These are phyloP conservation scores for Nakazawaea populi DNA, from an alignment of 805 yeast genomes.

Conservation along the genomic window DNA sequence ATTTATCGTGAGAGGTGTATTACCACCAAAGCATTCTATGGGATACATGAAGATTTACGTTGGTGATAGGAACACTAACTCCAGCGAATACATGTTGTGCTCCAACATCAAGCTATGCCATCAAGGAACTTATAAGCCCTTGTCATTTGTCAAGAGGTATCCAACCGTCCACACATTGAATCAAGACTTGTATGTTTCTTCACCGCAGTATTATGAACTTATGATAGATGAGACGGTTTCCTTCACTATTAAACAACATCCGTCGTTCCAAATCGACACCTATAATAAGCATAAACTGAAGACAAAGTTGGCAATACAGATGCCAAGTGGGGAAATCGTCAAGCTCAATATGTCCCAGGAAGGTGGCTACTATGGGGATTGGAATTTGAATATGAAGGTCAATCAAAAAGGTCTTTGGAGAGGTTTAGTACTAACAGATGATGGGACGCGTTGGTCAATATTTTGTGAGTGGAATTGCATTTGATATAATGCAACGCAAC, in stretches of 20 bases:
- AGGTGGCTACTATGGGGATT: conserved; percentile 44
- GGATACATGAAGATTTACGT: conserved; percentile 77
- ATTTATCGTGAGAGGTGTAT: conserved; percentile 72
- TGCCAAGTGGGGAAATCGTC: conserved; percentile 78
- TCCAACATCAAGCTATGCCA: conserved; percentile 68
- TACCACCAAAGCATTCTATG: conserved; percentile 62
- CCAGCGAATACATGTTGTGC: conserved; percentile 38
- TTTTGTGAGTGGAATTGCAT: conserved; percentile 85
- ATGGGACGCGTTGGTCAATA: conserved; percentile 76
- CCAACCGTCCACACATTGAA: conserved; percentile 65
- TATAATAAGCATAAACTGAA: conserved; percentile 25
- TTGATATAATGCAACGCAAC: neutral
- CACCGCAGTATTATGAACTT: conserved; percentile 74
- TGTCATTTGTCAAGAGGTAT: conserved; percentile 64
- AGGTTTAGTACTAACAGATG: conserved; percentile 73
- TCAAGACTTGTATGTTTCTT: conserved; percentile 74
- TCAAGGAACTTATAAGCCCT: conserved; percentile 53
- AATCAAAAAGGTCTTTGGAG: conserved; percentile 80
- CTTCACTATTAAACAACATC: conserved; percentile 60
- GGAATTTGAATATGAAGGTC: conserved; percentile 55
- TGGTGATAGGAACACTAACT: conserved; percentile 53
- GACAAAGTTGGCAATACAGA: conserved; percentile 62
- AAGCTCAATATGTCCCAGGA: conserved; percentile 45
- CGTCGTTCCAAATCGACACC: conserved; percentile 28
- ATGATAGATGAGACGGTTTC: conserved; percentile 51